phyloP scores from a whole-genome alignment of 495 filamentous ascomycete genomes.

The Aspergillus baeticus region DNA sequence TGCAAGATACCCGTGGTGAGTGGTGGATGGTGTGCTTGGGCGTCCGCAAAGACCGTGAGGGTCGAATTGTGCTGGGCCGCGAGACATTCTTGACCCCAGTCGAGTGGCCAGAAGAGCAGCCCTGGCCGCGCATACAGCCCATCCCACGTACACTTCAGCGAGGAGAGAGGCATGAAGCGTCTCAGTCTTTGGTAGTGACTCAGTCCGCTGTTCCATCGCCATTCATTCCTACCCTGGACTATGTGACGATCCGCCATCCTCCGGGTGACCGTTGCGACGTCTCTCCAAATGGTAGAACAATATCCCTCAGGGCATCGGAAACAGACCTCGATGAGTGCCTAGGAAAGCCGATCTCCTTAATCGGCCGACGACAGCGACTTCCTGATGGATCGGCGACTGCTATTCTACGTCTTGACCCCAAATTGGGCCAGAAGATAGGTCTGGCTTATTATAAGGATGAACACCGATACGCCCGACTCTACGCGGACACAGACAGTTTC shows the following conservation, averaged over 20 bases:
- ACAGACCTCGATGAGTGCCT: neutral
- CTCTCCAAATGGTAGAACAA: neutral
- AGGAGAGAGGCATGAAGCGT: too few species aligned
- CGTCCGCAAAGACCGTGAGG: neutral
- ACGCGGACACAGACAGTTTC: neutral
- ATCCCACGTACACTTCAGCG: too few species aligned
- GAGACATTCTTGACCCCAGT: neutral
- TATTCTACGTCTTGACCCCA: too few species aligned
- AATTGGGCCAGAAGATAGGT: neutral
- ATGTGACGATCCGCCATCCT: neutral
- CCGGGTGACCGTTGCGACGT: neutral
- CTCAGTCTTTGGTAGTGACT: neutral
- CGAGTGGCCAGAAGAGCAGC: neutral
- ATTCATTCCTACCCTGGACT: neutral
- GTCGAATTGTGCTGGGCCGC: neutral
- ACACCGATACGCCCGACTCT: slow-evolving; percentile 2
- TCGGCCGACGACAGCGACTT: neutral
- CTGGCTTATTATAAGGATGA: slow-evolving; percentile 3
- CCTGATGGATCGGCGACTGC: neutral
- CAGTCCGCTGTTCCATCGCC: neutral
- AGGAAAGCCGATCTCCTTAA: neutral
- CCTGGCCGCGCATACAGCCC: too few species aligned
- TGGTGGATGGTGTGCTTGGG: slow-evolving; percentile 6
- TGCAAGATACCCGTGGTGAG: neutral
- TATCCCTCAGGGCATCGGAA: neutral